These are phyloP conservation scores for Starmera dryadoides DNA, from an alignment of 805 yeast species.

Conservation along the genomic window DNA sequence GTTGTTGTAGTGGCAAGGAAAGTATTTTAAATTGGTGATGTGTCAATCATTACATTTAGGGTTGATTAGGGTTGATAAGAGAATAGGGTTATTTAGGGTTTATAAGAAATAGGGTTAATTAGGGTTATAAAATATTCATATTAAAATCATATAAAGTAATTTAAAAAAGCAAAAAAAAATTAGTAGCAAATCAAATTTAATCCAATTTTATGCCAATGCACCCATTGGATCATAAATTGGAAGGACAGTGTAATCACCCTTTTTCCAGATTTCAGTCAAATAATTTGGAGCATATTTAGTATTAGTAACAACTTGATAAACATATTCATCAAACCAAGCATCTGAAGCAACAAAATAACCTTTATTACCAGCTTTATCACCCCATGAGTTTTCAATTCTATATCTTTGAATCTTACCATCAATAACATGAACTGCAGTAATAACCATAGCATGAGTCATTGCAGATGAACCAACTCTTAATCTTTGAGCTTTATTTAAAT, in stretches of 20 bases:
- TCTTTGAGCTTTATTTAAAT: constrained; percentile 55
- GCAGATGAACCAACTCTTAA: constrained; percentile 59
- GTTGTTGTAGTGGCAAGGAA: no score
- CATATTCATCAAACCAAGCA: constrained; percentile 63
- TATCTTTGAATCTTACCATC: constrained; percentile 57
- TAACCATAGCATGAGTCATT: constrained; percentile 87
- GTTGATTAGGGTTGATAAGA: no score
- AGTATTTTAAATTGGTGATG: no score
- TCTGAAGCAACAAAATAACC: constrained; percentile 66
- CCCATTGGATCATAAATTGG: constrained; percentile 79
- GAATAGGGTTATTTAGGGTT: no score
- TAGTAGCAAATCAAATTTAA: not conserved
- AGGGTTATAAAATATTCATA: no score
- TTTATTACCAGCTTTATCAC: constrained; percentile 52
- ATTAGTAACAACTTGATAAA: constrained; percentile 59
- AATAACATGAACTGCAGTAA: constrained; percentile 73
- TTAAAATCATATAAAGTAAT: no score
- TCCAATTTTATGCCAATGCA: constrained; percentile 39
- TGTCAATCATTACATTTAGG: no score
- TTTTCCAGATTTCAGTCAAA: constrained; percentile 29
- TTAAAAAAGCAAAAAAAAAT: not conserved
- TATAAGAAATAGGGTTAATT: no score
- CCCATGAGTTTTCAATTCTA: constrained; percentile 74
- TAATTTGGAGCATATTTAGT: constrained; percentile 36
- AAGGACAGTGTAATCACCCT: constrained; percentile 41